Base-by-base conservation (phyloP, 345 rosid genomes). In the Clarkia xantiana region DNA sequence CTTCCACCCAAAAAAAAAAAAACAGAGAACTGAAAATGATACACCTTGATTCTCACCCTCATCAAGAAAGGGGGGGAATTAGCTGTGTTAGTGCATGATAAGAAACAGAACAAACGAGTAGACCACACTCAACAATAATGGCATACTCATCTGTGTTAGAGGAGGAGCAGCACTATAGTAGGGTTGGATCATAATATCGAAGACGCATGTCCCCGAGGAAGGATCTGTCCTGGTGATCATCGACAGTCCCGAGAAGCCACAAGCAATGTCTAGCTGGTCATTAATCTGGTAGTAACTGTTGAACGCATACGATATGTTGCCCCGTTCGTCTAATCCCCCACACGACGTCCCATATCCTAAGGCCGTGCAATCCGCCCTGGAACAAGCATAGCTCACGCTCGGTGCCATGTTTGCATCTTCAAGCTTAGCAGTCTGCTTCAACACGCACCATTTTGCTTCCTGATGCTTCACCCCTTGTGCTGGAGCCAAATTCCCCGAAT, bases 281-380 rank as follows among this genome's bases (percentile, higher is more conserved):
- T 81, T 58, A 18, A 25, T 75, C 80, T 91, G 98, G 67, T 65
- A 91, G 60, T 84, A 91, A 71, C 96, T 91, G 49, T 91, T 86
- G 42, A 84, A 84, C 1, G 98, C 98, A 54, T 69, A 91, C 0
- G 96, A 91, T 47, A 91, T 80, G 61, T 86, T 91, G 40, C 71
- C 72, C 52, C 36, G 51, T 14, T 63, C 67, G 49, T 86, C 82
- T 39, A 91, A 60, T 61, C 25, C 44, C 11, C 74, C 82, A 42
- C 98, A 91, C 2, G 94, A 79, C 10, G 98, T 81, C 47, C 90
- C 98, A 14, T 84, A 75, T 45, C 98, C 98, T 0, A 91, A 93
- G 44, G 76, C 62, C 0, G 96, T 86, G 64, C 98, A 91, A 62
- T 91, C 98, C 14, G 77, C 94, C 9, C 39, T 68, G 40, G 65